phyloP scores from a whole-genome alignment of 345 rosid species.

The Citrus hindsii region DNA sequence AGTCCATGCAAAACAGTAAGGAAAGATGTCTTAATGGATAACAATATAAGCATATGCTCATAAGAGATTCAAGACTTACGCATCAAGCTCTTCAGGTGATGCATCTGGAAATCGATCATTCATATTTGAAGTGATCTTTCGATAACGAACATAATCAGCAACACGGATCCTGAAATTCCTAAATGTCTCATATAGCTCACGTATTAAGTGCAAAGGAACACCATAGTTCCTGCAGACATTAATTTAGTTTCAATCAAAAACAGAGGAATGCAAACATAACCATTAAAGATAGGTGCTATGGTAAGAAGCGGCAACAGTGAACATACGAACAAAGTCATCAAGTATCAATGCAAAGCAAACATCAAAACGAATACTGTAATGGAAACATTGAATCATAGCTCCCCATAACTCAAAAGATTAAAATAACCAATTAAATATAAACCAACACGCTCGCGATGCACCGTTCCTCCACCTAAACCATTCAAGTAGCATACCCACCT shows the following conservation, averaged over 20 bases:
- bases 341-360: not conserved
- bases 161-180: conserved; percentile 89
- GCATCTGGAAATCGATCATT: conserved; percentile 95
- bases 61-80: conserved; percentile 44
- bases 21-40: conserved; percentile 3
- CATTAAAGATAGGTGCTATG: not conserved
- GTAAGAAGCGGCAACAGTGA: not conserved
- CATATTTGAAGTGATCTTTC: conserved; percentile 96
- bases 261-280: not conserved
- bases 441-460: not conserved
- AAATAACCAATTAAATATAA: not conserved
- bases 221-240: conserved; percentile 78
- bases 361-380: not conserved
- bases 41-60: not conserved
- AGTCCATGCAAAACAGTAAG: conserved; percentile 24
- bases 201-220: conserved; percentile 83
- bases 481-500: not conserved
- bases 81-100: conserved; percentile 77
- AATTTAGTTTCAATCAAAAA: not conserved
- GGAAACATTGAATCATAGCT: not conserved
- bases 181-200: conserved; percentile 96
- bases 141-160: conserved; percentile 88
- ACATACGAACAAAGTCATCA: not conserved
- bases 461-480: not conserved
- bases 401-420: not conserved